Conservation (phyloP, 2,329 filamentous ascomycete genomes). For the Fusarium penzigii region DNA sequence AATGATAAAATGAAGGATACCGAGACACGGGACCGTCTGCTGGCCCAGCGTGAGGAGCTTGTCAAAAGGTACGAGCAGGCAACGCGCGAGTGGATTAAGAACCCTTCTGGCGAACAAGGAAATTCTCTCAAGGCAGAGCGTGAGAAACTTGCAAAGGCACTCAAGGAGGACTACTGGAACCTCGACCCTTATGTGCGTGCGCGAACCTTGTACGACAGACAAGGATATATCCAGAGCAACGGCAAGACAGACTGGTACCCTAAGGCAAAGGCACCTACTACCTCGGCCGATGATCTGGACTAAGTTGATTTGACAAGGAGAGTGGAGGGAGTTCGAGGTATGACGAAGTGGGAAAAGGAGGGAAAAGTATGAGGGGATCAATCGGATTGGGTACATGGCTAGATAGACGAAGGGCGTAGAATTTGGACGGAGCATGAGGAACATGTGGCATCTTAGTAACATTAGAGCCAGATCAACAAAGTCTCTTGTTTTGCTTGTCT, state of each 20-base stretch:
- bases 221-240: conserved; percentile 66
- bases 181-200: conserved; percentile 86
- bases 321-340: background rate
- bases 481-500: background rate
- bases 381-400: conserved; percentile 3
- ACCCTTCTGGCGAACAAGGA: conserved; percentile 43
- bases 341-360: conserved; percentile 1
- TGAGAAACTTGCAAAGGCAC: conserved; percentile 58
- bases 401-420: conserved; percentile 5
- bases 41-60: conserved; percentile 64
- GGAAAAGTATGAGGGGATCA: conserved; percentile 4
- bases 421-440: background rate
- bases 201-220: conserved; percentile 80
- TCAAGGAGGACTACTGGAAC: conserved; percentile 81
- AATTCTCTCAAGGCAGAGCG: conserved; percentile 57
- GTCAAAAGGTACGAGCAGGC: conserved; percentile 72
- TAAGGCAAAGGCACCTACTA: conserved; percentile 24
- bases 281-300: conserved; percentile 49
- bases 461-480: background rate
- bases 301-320: conserved; percentile 19
- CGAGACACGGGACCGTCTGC: conserved; percentile 61
- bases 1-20: conserved; percentile 73
- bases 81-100: conserved; percentile 73
- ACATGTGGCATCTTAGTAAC: background rate
- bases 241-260: conserved; percentile 74